phyloP scores from a whole-genome alignment of 805 yeast species.

The Brettanomyces bruxellensis region DNA sequence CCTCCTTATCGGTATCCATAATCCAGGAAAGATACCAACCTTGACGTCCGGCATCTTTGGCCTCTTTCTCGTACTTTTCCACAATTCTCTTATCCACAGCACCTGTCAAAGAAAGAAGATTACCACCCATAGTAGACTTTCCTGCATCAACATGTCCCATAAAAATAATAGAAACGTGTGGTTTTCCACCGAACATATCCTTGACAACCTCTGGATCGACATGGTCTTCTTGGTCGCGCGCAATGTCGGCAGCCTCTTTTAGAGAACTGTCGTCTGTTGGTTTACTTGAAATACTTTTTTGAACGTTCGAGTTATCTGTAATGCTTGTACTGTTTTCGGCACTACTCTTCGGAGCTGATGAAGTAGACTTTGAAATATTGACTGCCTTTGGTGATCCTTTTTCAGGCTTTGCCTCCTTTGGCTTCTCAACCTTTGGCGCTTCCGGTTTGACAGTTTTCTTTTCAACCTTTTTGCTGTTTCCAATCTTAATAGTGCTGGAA shows the following conservation, averaged over 20 bases:
- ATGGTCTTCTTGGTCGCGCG: slow-evolving; percentile 67
- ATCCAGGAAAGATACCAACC: slow-evolving; percentile 99
- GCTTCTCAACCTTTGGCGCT: slow-evolving; percentile 21
- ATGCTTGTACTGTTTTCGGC: slow-evolving; percentile 10
- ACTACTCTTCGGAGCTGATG: slow-evolving; percentile 12
- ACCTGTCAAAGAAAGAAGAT: slow-evolving; percentile 84
- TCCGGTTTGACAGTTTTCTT: slow-evolving; percentile 19
- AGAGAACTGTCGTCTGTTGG: slow-evolving; percentile 14
- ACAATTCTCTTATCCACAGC: slow-evolving; percentile 98
- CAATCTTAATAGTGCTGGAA: slow-evolving; percentile 39
- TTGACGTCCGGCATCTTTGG: slow-evolving; percentile 98
- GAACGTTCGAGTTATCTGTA: slow-evolving; percentile 7
- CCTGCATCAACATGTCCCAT: slow-evolving; percentile 99
- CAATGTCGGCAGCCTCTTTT: slow-evolving; percentile 37
- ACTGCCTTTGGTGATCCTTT: slow-evolving; percentile 22
- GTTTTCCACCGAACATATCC: slow-evolving; percentile 95
- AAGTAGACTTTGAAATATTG: slow-evolving; percentile 20
- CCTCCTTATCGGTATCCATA: slow-evolving; percentile 98
- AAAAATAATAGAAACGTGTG: slow-evolving; percentile 91
- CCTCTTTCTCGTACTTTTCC: slow-evolving; percentile 96
- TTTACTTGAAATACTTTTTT: slow-evolving; percentile 2
- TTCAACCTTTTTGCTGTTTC: slow-evolving; percentile 38
- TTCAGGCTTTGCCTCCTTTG: slow-evolving; percentile 19
- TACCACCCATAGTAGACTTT: slow-evolving; percentile 99
- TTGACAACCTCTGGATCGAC: slow-evolving; percentile 81